A percentile compares a stretch with the other conserved stretches of the same genome.
Conservation (phyloP, 2,329 filamentous ascomycete genomes). For the Colletotrichum sp. region DNA sequence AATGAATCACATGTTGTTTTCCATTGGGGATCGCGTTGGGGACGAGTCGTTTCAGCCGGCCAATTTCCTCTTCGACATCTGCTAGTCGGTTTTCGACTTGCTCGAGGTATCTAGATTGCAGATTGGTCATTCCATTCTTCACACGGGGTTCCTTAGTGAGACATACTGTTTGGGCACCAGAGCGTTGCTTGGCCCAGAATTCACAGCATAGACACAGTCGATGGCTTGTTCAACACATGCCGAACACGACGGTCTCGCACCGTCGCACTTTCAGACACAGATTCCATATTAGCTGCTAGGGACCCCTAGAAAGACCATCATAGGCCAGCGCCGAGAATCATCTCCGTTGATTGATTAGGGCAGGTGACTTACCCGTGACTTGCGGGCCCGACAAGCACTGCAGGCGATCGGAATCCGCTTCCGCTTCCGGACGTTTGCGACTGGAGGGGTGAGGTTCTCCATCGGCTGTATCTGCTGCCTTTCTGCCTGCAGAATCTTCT, state of each 20-base stretch:
- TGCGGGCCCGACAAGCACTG: conserved; percentile 25
- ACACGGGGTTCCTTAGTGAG: not conserved
- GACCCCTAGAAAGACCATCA: not conserved
- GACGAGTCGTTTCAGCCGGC: conserved; percentile 16
- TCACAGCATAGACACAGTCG: conserved; percentile 25
- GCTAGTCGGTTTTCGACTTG: conserved; percentile 23
- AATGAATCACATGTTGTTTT: not conserved
- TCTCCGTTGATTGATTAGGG: not conserved
- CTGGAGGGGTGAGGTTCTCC: conserved; percentile 5
- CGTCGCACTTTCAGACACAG: conserved; percentile 22
- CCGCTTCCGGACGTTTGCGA: conserved; percentile 11
- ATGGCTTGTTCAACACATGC: conserved; percentile 22
- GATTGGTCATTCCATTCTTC: not conserved
- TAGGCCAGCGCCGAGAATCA: not conserved
- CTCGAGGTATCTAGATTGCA: conserved; percentile 18
- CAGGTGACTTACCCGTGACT: conserved; percentile 22
- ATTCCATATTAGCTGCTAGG: not conserved
- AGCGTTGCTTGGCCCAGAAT: conserved; percentile 1
- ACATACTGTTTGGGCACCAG: conserved; percentile 18
- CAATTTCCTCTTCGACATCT: conserved; percentile 22
- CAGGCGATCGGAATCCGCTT: conserved; percentile 27
- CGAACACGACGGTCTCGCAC: conserved; percentile 24
- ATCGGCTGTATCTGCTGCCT: not conserved
- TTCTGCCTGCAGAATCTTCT: not conserved
- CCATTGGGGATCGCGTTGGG: not conserved